These are phyloP conservation scores for Talinum fruticosum DNA, from an alignment of 148 eudicot genomes.

Conservation along the genomic window DNA sequence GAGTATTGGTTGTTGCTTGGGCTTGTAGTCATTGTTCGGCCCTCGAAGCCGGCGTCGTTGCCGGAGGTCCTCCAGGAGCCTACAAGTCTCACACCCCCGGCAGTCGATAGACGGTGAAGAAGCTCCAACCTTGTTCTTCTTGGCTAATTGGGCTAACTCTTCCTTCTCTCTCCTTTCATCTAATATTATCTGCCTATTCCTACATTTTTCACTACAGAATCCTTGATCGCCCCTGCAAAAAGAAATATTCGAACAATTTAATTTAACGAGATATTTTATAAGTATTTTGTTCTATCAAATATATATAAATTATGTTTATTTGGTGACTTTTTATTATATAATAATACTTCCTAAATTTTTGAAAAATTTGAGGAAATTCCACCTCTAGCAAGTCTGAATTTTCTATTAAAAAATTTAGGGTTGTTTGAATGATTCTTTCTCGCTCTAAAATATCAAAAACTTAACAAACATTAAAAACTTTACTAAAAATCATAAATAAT, in stretches of 20 bases:
- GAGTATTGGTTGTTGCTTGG: constrained; percentile 15
- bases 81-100: constrained; percentile 34
- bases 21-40: neutral
- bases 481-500: neutral
- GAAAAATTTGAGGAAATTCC: too few relatives aligned
- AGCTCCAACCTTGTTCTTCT: constrained; percentile 4
- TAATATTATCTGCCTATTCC: constrained; percentile 45
- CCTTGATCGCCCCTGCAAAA: constrained; percentile 68
- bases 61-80: constrained; percentile 34
- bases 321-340: too few relatives aligned
- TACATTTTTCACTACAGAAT: constrained; percentile 56
- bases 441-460: neutral
- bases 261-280: too few relatives aligned
- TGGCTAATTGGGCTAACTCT: constrained; percentile 22
- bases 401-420: neutral
- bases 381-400: too few relatives aligned
- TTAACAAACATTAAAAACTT: neutral
- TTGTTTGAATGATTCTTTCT: neutral
- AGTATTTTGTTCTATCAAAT: too few relatives aligned
- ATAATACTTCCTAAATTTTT: too few relatives aligned
- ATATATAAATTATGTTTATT: too few relatives aligned
- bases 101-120: constrained; percentile 16
- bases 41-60: constrained; percentile 28
- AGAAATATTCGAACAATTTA: too few relatives aligned
- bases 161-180: constrained; percentile 46